Base-by-base conservation (phyloP, 169 alveolate species). In the Cardiosporidium cionae region DNA sequence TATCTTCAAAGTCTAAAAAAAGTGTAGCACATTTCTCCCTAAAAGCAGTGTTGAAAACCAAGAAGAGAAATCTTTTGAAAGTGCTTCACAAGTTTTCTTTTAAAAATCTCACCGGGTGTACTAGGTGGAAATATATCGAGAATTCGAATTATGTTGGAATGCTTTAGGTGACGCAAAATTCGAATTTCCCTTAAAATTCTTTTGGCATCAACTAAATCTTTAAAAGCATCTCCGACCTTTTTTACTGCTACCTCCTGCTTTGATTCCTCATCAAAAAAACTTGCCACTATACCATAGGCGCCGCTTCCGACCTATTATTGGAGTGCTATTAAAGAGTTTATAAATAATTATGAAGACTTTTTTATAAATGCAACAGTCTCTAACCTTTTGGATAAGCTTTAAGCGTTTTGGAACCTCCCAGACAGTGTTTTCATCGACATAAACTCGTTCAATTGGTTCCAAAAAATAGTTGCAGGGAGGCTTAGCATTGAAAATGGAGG, bases 111-210 rank as follows among this genome's bases (percentile, higher is more conserved):
- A 73, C 80, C 80, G 25, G 80, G 80, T 4, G 73, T 33, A 23
- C 34, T 69, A 29, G 80, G 80, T 62, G 58, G 72, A 68, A 80
- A 87, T 91, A 7, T 84, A 33, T 23, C 92, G 74, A 6, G 84
- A 52, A 67, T 63, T 4, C 52, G 96, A 96, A 68, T 69, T 2
- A 53, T 25, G 34, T 70, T 32, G 23, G 73, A 62, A 28, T 65
- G 44, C 32, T 72, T 54, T 22, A 77, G 69, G 28, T 79, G 84
- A 65, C 84, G 86, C 44, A 94, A 74, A 22, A 94, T 78, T 70
- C 89, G 89, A 44, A 94, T 94, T 81, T 94, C 98, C 44, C 97
- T 70, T 7, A 91, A 80, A 64, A 92, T 91, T 58, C 96, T 63
- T 79, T 89, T 92, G 7, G 96, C 96, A 78, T 91, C 96, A 0